Percentiles rank a stretch among this genome's conserved stretches.
phyloP scores from a whole-genome alignment of 352 stramenopile genomes.

The Phytopythium ostracodes region DNA sequence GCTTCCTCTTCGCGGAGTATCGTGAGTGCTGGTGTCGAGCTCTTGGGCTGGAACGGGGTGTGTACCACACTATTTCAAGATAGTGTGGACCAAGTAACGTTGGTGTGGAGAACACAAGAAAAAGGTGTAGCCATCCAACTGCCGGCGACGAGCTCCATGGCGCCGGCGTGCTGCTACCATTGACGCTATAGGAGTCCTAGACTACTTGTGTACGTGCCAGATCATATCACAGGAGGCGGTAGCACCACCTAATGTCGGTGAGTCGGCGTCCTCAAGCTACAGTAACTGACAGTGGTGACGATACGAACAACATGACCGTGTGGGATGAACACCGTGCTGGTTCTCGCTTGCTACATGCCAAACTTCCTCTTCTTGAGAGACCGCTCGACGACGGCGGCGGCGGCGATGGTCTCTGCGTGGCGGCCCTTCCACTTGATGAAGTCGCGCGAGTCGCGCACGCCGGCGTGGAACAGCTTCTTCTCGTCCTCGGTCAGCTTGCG shows the following conservation, averaged over 20 bases:
- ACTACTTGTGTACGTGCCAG: no score
- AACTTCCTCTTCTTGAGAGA: slow-evolving; percentile 64
- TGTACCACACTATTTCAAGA: neutral
- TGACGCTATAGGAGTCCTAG: no score
- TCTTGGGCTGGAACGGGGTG: neutral
- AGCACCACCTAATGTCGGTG: no score
- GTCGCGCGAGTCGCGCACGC: slow-evolving; percentile 58
- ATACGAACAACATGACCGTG: neutral
- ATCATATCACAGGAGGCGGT: no score
- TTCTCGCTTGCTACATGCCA: slow-evolving; percentile 7
- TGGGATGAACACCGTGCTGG: neutral
- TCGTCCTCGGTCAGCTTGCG: slow-evolving; percentile 63
- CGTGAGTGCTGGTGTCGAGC: neutral
- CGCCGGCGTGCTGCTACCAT: neutral
- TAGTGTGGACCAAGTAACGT: neutral
- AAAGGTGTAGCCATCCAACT: neutral
- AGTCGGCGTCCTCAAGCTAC: no score
- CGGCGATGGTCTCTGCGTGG: slow-evolving; percentile 58
- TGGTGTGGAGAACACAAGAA: neutral
- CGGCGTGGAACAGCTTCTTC: slow-evolving; percentile 66
- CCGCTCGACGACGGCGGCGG: slow-evolving; percentile 50
- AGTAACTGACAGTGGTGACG: no score
- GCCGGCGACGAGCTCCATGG: neutral
- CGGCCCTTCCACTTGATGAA: slow-evolving; percentile 79
- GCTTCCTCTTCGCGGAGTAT: neutral